These are phyloP conservation scores for Onygenales sp. DNA, from an alignment of 2,329 filamentous ascomycete species.

Conservation along the genomic window DNA sequence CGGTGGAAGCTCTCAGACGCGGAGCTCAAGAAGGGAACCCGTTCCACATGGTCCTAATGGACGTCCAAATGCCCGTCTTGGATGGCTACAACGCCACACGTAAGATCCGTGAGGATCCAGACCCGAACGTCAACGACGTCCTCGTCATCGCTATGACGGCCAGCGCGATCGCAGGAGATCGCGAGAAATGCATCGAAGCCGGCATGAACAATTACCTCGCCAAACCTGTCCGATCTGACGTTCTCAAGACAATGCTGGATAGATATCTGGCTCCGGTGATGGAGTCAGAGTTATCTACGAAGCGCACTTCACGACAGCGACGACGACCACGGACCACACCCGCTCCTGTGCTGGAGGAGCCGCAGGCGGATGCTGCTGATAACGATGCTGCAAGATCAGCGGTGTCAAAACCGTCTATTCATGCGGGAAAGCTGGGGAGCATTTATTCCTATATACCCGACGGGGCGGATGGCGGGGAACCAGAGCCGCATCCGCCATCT, in stretches of 20 bases:
- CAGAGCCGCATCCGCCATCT: too few species aligned
- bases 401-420: not conserved
- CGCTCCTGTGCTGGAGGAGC: not conserved
- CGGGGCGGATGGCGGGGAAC: not conserved
- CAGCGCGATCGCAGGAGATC: slow-evolving; percentile 84
- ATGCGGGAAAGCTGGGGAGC: not conserved
- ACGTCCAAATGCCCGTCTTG: slow-evolving; percentile 89
- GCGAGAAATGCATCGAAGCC: slow-evolving; percentile 88
- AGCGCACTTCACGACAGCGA: not conserved
- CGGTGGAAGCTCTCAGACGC: slow-evolving; percentile 71
- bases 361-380: not conserved
- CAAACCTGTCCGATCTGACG: slow-evolving; percentile 84
- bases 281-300: slow-evolving; percentile 12
- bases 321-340: not conserved
- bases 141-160: slow-evolving; percentile 98
- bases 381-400: not conserved
- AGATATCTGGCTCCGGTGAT: slow-evolving; percentile 49
- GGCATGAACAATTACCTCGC: slow-evolving; percentile 98
- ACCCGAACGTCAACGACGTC: slow-evolving; percentile 68
- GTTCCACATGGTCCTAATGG: slow-evolving; percentile 90
- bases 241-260: slow-evolving; percentile 75
- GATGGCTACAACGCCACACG: slow-evolving; percentile 90
- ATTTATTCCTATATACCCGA: not conserved
- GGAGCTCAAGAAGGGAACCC: slow-evolving; percentile 63
- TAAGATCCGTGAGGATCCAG: slow-evolving; percentile 65